phyloP scores from a whole-genome alignment of 495 filamentous ascomycete species.

The Amniculicola lignicola region DNA sequence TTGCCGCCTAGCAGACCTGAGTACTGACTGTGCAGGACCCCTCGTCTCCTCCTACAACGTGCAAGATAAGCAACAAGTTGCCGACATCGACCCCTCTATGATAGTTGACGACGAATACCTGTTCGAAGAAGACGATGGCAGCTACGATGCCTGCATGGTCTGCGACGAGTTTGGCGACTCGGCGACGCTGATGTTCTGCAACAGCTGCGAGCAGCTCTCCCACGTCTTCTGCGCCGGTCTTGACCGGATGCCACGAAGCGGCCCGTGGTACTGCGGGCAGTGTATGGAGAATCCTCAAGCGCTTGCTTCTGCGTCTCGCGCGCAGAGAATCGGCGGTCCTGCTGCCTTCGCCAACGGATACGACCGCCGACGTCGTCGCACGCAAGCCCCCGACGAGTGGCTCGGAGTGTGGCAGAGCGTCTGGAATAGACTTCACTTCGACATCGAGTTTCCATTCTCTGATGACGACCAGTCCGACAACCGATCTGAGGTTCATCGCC shows the following conservation, averaged over 20 bases:
- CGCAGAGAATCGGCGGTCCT: conserved; percentile 38
- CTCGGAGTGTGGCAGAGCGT: conserved; percentile 68
- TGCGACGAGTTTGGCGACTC: conserved; percentile 74
- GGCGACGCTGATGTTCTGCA: conserved; percentile 78
- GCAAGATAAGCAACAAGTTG: conserved; percentile 82
- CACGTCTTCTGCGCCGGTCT: conserved; percentile 87
- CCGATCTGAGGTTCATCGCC: conserved; percentile 52
- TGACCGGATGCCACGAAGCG: conserved; percentile 60
- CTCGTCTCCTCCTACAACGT: conserved; percentile 79
- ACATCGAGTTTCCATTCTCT: conserved; percentile 87
- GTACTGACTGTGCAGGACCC: conserved; percentile 52
- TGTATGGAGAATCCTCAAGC: conserved; percentile 57
- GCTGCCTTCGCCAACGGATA: conserved; percentile 37
- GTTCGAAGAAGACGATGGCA: conserved; percentile 52
- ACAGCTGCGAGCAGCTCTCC: conserved; percentile 77
- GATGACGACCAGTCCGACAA: conserved; percentile 65
- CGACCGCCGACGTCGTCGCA: conserved; percentile 45
- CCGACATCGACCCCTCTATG: conserved; percentile 79
- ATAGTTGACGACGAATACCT: conserved; percentile 64
- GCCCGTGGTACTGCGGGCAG: conserved; percentile 79
- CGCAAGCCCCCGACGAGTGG: conserved; percentile 48
- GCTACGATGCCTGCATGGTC: conserved; percentile 72
- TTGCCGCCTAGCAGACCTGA: background rate
- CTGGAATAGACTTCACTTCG: conserved; percentile 64
- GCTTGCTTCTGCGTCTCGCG: conserved; percentile 22